Evolutionary conservation across 164 flowering plant genomes (phyloP).

Genomic region (Chloranthus sessilifolius): DNA sequence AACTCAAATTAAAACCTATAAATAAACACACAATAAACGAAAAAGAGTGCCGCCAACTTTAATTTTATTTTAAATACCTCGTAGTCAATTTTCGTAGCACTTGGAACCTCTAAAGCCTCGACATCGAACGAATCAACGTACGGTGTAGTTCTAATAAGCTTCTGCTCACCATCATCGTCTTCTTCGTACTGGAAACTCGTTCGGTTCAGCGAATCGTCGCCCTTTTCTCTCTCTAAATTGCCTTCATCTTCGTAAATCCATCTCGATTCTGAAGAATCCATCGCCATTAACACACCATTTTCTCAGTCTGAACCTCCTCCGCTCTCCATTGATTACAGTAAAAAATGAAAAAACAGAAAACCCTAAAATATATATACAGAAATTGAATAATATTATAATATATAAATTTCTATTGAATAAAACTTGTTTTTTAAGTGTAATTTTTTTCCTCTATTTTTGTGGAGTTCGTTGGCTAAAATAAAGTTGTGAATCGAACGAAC

Average conservation of each 20-base stretch:
- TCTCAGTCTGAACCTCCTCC: slow-evolving; percentile 40
- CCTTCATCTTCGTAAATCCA: slow-evolving; percentile 91
- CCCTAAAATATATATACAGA: no score
- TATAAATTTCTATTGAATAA: no score
- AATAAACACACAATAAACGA: no score
- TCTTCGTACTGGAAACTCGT: slow-evolving; percentile 45
- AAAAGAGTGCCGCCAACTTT: no score
- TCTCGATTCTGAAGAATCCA: slow-evolving; percentile 73
- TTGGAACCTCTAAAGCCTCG: slow-evolving; percentile 89
- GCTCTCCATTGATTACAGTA: slow-evolving; percentile 39
- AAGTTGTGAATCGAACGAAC: no score
- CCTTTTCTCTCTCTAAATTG: slow-evolving; percentile 34
- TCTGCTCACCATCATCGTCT: slow-evolving; percentile 58
- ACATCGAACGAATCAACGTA: slow-evolving; percentile 92
- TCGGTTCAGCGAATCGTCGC: slow-evolving; percentile 21
- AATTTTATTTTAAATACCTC: no score
- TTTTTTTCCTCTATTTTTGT: no score
- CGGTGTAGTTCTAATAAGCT: slow-evolving; percentile 86
- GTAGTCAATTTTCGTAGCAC: slow-evolving; percentile 61
- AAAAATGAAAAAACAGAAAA: background rate
- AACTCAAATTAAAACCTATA: no score
- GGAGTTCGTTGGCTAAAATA: no score
- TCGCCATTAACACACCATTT: slow-evolving; percentile 31
- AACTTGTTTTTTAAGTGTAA: no score
- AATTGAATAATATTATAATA: no score